A percentile compares a stretch with the other conserved stretches of the same genome.
Conservation (phyloP, 352 stramenopile genomes). For the Pythium aristosporum region DNA sequence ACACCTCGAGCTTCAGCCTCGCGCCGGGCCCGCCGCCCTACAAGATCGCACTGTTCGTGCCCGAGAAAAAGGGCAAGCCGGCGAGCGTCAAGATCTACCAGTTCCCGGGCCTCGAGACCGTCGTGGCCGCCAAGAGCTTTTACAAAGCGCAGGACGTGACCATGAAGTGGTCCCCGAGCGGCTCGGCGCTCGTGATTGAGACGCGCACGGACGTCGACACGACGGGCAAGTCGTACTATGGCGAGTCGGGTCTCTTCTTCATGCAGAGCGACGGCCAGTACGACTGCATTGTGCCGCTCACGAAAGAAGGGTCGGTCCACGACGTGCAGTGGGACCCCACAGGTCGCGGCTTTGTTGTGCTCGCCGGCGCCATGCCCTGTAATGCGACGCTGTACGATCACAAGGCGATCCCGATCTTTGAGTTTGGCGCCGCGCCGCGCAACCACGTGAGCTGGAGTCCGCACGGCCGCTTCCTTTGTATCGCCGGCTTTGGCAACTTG, state of each 20-base stretch:
- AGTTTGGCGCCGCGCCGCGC: conserved; percentile 94
- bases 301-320: conserved; percentile 91
- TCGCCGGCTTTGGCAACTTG: conserved; percentile 97
- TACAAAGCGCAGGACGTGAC: conserved; percentile 90
- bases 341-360: conserved; percentile 92
- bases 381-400: conserved; percentile 96
- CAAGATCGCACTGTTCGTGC: conserved; percentile 85
- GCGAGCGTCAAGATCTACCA: conserved; percentile 85
- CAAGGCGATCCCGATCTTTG: conserved; percentile 93
- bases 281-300: conserved; percentile 89
- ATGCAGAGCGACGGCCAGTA: conserved; percentile 91
- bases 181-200: conserved; percentile 86
- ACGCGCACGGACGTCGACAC: conserved; percentile 92
- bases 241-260: conserved; percentile 95
- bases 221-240: conserved; percentile 97
- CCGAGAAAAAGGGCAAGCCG: conserved; percentile 89
- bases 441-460: conserved; percentile 96
- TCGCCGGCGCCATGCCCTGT: conserved; percentile 94
- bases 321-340: conserved; percentile 95
- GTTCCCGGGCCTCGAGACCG: conserved; percentile 63
- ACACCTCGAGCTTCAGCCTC: conserved; percentile 84
- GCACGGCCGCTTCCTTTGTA: conserved; percentile 95
- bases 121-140: conserved; percentile 85
- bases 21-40: conserved; percentile 72
- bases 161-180: conserved; percentile 89